phyloP scores from a whole-genome alignment of 106 monocot species.

The Dendrobium catenatum region DNA sequence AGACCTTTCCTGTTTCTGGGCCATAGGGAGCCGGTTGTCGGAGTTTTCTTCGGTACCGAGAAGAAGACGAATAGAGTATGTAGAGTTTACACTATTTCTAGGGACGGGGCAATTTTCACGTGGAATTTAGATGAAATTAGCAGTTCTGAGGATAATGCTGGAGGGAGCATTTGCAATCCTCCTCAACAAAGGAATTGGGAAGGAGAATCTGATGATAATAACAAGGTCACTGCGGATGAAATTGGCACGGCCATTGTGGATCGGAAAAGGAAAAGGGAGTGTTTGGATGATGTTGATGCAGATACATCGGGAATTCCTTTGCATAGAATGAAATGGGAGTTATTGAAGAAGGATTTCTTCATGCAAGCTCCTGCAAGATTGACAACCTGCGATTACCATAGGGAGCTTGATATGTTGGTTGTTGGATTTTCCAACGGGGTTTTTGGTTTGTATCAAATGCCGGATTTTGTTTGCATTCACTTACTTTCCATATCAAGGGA shows the following conservation, averaged over 20 bases:
- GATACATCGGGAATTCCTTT: conserved; percentile 11
- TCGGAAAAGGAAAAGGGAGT: conserved; percentile 13
- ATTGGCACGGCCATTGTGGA: not conserved
- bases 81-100: conserved; percentile 53
- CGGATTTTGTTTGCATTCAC: conserved; percentile 92
- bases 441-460: conserved; percentile 98
- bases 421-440: conserved; percentile 95
- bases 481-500: conserved; percentile 83
- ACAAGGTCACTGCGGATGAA: not conserved
- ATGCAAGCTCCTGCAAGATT: conserved; percentile 71
- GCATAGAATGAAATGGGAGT: conserved; percentile 53
- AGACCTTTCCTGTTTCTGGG: conserved; percentile 82
- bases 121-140: conserved; percentile 51
- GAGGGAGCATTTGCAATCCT: conserved; percentile 17
- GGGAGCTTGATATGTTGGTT: conserved; percentile 88
- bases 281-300: not conserved
- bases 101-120: conserved; percentile 80
- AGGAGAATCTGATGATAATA: not conserved
- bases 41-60: conserved; percentile 60
- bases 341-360: conserved; percentile 90
- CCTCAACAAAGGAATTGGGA: not conserved
- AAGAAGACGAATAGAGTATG: conserved; percentile 44
- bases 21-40: conserved; percentile 67
- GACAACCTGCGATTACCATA: conserved; percentile 91
- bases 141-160: conserved; percentile 8